Base-by-base conservation (phyloP, 495 filamentous ascomycete genomes). In the Patellaria atrata region DNA sequence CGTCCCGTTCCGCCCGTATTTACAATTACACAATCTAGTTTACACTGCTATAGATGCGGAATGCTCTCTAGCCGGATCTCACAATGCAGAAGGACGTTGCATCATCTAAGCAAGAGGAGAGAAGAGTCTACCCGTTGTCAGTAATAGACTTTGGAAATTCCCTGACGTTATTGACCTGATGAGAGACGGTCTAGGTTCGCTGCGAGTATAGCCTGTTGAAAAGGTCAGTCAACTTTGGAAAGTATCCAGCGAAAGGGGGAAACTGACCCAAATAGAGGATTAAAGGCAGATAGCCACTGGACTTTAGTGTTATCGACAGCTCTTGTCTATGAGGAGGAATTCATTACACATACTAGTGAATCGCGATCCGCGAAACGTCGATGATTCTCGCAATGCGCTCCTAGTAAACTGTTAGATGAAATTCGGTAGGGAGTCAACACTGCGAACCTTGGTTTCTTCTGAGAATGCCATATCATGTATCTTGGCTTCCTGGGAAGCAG, bases 371-470 rank as follows among this genome's bases (percentile, higher is more conserved):
- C 35, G 84, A 91, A 55, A 94, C 64, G 56, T 97, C 89, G 51
- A 97, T 83, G 55, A 94, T 67, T 62, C 82, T 85, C 50, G 82
- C 73, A 60, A 96, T 93, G 63, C 89, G 82, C 72, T 97, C 89
- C 89, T 94, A 43, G 51, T 19, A 14, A 37, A 25, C 35, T 21
- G 30, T 49, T 14, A 41, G 38, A 19, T 33, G 41, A 37, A 14
- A 22, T n/a, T 9, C 29, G 7, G 23, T 26, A 18, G 25, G 17
- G 13, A 17, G 38, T 18, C 12, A 13, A 31, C 18, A 8, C 9
- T 19, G 23, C 56, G 38, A 52, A 92, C 86, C 77, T 94, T 96
- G 45, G 83, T 82, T 62, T 97, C 89, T 57, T 97, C 89, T 22
- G 89, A 97, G 44, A 96, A 77, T 61, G 84, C 75, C 52, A 89